phyloP scores from a whole-genome alignment of 371 early-diverging fungal genomes.

The Dichotomocladium elegans region DNA sequence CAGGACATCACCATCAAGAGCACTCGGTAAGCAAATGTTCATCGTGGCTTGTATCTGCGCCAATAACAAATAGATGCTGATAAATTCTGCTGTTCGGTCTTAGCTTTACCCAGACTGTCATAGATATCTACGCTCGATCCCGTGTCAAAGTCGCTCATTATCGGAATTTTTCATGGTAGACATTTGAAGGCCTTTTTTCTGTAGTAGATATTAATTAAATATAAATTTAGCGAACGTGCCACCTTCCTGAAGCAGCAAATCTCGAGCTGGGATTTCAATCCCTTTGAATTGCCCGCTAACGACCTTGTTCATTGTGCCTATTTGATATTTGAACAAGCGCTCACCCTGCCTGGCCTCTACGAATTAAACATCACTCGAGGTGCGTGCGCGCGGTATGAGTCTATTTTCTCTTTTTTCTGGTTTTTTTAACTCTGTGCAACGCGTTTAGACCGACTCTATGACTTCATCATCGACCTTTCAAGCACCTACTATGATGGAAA shows the following conservation, averaged over 20 bases:
- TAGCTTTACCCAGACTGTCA: background rate
- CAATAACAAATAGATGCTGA: no score
- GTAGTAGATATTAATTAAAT: no score
- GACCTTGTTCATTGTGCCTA: constrained; percentile 66
- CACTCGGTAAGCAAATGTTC: constrained; percentile 7
- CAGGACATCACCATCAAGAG: constrained; percentile 19
- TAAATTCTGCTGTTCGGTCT: no score
- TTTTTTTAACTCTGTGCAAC: background rate
- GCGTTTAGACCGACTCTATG: constrained; percentile 53
- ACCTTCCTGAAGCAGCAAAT: constrained; percentile 40
- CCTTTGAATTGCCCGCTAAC: constrained; percentile 55
- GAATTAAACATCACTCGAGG: constrained; percentile 50
- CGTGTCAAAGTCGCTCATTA: no score
- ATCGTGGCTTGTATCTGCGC: background rate
- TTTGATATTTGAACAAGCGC: constrained; percentile 62
- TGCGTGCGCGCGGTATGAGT: constrained; percentile 22
- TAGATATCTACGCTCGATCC: background rate
- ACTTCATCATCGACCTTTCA: constrained; percentile 58
- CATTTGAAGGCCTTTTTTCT: no score
- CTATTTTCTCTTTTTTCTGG: background rate
- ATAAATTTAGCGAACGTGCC: constrained; percentile 40
- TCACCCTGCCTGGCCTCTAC: constrained; percentile 51
- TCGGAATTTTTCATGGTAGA: no score
- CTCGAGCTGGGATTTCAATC: constrained; percentile 68
- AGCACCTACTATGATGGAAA: constrained; percentile 69